phyloP scores from a whole-genome alignment of 2,329 filamentous ascomycete genomes.

The Ophiostoma tasmaniense region DNA sequence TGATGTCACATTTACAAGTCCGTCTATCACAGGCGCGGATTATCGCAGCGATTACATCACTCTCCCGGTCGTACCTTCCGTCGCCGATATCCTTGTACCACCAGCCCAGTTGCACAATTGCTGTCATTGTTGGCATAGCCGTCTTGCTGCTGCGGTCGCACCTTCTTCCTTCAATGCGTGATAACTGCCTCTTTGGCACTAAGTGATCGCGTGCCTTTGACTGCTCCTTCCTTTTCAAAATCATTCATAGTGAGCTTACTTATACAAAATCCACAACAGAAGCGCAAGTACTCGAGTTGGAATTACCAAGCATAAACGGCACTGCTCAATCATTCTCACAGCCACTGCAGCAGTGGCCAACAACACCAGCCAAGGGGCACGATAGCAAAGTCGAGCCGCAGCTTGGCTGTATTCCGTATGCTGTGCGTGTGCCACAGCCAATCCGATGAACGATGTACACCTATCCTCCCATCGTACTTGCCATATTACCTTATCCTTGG shows the following conservation, averaged over 20 bases:
- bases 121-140: neutral
- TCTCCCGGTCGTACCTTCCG: neutral
- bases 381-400: neutral
- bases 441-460: neutral
- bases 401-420: neutral
- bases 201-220: neutral
- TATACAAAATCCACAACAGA: neutral
- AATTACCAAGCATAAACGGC: neutral
- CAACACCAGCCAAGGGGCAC: neutral
- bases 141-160: neutral
- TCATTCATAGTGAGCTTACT: neutral
- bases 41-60: slow-evolving; percentile 3
- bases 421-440: neutral
- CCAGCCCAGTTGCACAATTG: neutral
- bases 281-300: neutral
- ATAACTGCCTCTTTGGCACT: neutral
- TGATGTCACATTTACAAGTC: neutral
- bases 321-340: neutral
- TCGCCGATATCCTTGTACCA: neutral
- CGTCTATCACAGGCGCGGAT: neutral
- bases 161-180: too few species aligned
- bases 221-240: neutral
- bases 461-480: neutral
- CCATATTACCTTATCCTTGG: neutral
- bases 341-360: neutral